These are phyloP conservation scores for Trametes elegans DNA, from an alignment of 768 basidiomycete species.

Conservation along the genomic window DNA sequence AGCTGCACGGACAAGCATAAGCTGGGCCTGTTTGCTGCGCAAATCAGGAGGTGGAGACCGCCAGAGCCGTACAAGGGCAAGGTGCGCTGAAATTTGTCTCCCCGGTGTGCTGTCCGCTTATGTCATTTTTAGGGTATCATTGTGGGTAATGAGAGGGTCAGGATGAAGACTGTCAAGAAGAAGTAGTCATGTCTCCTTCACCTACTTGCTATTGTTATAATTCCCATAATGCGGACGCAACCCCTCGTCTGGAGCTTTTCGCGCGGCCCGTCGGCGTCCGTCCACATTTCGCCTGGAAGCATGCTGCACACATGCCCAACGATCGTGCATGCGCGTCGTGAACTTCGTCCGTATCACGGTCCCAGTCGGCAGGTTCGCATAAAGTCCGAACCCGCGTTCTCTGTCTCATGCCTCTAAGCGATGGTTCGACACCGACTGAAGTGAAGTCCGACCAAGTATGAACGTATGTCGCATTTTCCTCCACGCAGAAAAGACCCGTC, in stretches of 20 bases:
- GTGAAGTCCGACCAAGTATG: too few species aligned
- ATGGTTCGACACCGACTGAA: too few species aligned
- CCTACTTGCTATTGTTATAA: slow-evolving; percentile 8
- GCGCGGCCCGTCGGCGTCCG: too few species aligned
- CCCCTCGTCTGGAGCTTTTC: neutral
- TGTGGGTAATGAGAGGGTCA: slow-evolving; percentile 88
- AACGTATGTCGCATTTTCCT: too few species aligned
- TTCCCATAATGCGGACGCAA: neutral
- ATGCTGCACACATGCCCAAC: too few species aligned
- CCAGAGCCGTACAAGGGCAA: slow-evolving; percentile 99
- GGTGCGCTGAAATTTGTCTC: slow-evolving; percentile 46
- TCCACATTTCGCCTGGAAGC: too few species aligned
- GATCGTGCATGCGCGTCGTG: too few species aligned
- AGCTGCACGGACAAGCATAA: slow-evolving; percentile 85
- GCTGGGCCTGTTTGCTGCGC: slow-evolving; percentile 85
- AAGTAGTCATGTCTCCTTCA: slow-evolving; percentile 53
- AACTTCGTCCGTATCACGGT: too few species aligned
- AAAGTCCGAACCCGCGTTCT: neutral
- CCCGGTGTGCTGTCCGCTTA: slow-evolving; percentile 2
- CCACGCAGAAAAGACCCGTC: too few species aligned
- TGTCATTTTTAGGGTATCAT: slow-evolving; percentile 72
- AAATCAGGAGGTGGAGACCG: slow-evolving; percentile 77
- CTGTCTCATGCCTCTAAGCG: neutral
- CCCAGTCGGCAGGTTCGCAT: too few species aligned
- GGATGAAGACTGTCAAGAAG: slow-evolving; percentile 92